Percentiles rank a stretch among this genome's conserved stretches.
Conservation (phyloP, 73 alveolate species). For the Tetrahymena borealis region DNA sequence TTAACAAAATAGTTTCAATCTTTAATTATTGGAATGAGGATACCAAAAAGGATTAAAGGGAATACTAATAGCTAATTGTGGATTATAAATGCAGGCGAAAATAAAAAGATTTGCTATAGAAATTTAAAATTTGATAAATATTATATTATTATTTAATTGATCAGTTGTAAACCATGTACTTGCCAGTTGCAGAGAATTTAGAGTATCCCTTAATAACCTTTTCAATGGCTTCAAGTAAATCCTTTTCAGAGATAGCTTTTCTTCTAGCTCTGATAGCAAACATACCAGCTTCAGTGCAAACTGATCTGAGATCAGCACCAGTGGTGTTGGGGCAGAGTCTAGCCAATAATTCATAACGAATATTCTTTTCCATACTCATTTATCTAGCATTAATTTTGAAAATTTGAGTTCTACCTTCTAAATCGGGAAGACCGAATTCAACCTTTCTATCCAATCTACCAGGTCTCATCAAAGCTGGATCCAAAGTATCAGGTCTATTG, state of each 20-base stretch:
- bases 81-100: too few relatives aligned
- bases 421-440: conserved; percentile 98
- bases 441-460: conserved; percentile 99
- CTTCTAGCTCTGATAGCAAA: conserved; percentile 98
- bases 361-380: conserved; percentile 96
- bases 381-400: conserved; percentile 97
- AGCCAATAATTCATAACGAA: conserved; percentile 95
- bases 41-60: too few relatives aligned
- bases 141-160: neutral
- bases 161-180: conserved; percentile 68
- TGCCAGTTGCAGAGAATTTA: conserved; percentile 75
- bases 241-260: conserved; percentile 94
- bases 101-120: neutral
- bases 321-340: conserved; percentile 92
- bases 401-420: conserved; percentile 96
- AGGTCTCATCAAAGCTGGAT: conserved; percentile 99
- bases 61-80: too few relatives aligned
- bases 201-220: conserved; percentile 97
- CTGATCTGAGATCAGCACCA: conserved; percentile 96
- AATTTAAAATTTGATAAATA: neutral
- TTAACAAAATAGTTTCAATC: too few relatives aligned
- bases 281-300: conserved; percentile 96
- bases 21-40: too few relatives aligned
- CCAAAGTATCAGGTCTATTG: conserved; percentile 98
- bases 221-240: conserved; percentile 79